These are phyloP conservation scores for Colletotrichum liriopes DNA, from an alignment of 2,329 filamentous ascomycete species.

Conservation along the genomic window DNA sequence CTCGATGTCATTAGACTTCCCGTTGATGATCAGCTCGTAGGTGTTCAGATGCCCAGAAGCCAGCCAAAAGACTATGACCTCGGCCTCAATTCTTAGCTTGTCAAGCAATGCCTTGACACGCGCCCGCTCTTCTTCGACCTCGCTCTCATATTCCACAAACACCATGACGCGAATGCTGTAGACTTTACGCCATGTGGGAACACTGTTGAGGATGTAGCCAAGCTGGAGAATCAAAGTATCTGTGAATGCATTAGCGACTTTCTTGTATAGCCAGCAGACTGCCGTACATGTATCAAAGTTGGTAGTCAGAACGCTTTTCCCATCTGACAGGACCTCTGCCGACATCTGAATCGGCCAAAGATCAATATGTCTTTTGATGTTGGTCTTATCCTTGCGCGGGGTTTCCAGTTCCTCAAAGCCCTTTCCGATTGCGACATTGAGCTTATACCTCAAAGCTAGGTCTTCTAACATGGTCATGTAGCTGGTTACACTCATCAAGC, in stretches of 20 bases:
- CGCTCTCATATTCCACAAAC: conserved; percentile 90
- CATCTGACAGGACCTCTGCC: conserved; percentile 80
- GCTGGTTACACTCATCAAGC: conserved; percentile 77
- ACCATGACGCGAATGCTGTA: conserved; percentile 85
- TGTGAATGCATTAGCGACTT: conserved; percentile 47
- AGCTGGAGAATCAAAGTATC: conserved; percentile 87
- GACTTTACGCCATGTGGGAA: conserved; percentile 82
- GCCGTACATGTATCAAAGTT: conserved; percentile 90
- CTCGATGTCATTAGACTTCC: conserved; percentile 60
- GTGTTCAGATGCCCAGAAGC: conserved; percentile 80
- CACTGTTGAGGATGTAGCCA: conserved; percentile 87
- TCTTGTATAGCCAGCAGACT: not conserved
- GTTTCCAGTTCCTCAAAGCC: conserved; percentile 85
- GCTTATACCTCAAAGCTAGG: conserved; percentile 80
- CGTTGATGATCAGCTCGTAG: conserved; percentile 86
- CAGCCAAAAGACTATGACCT: conserved; percentile 86
- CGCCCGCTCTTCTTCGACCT: conserved; percentile 83
- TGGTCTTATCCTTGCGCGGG: conserved; percentile 71
- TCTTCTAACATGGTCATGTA: conserved; percentile 91
- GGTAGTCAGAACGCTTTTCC: conserved; percentile 81
- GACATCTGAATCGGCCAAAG: conserved; percentile 97
- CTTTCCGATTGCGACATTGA: conserved; percentile 89
- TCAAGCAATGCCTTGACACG: conserved; percentile 82
- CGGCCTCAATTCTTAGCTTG: conserved; percentile 85
- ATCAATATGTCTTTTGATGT: conserved; percentile 85